A percentile compares a stretch with the other conserved stretches of the same genome.
These are phyloP conservation scores for Aspergillus brasiliensis DNA, from an alignment of 2,329 filamentous ascomycete species.

Conservation along the genomic window DNA sequence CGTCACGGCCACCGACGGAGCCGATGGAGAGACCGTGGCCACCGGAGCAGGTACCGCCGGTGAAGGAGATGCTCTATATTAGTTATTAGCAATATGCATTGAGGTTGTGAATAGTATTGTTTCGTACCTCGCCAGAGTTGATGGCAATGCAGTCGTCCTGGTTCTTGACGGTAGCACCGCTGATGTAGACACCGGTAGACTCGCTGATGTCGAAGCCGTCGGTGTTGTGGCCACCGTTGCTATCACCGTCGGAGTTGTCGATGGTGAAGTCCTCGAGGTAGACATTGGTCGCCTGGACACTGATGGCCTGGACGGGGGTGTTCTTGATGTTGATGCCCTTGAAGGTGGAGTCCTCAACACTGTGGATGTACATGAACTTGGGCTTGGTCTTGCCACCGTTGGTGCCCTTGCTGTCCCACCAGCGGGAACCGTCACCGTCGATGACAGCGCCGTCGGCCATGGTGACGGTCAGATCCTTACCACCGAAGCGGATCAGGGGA, in stretches of 20 bases:
- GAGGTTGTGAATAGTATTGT: too few species aligned
- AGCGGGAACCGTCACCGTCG: slow-evolving; percentile 58
- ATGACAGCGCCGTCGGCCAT: slow-evolving; percentile 56
- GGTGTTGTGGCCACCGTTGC: slow-evolving; percentile 53
- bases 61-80: slow-evolving; percentile 31
- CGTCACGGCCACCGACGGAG: slow-evolving; percentile 56
- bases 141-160: slow-evolving; percentile 64
- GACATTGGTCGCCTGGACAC: slow-evolving; percentile 51
- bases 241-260: slow-evolving; percentile 60
- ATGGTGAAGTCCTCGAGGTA: slow-evolving; percentile 56
- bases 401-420: slow-evolving; percentile 64
- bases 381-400: slow-evolving; percentile 67
- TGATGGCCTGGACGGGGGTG: slow-evolving; percentile 42
- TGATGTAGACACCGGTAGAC: slow-evolving; percentile 53
- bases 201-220: slow-evolving; percentile 46
- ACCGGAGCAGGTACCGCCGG: slow-evolving; percentile 33
- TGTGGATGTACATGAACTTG: slow-evolving; percentile 61
- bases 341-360: slow-evolving; percentile 36
- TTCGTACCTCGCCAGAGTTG: slow-evolving; percentile 54
- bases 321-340: slow-evolving; percentile 38
- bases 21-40: slow-evolving; percentile 61
- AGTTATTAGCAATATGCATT: background rate
- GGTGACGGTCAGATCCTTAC: slow-evolving; percentile 56
- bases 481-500: slow-evolving; percentile 64
- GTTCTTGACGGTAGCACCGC: slow-evolving; percentile 56